Conservation (phyloP, 306 rosid genomes). For the Mucuna pruriens region DNA sequence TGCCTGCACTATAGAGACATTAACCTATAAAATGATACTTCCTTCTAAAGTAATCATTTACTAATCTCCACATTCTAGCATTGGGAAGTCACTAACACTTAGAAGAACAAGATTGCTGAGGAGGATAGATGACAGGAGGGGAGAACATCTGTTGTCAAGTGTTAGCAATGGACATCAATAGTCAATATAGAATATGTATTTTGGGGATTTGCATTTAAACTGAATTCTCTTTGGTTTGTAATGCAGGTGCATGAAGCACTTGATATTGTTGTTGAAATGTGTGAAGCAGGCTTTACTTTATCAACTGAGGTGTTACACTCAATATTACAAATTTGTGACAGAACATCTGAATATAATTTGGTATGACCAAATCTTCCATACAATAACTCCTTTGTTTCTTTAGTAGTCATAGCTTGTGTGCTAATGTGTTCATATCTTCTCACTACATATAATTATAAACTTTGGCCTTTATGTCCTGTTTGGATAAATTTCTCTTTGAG, state of each 20-base stretch:
- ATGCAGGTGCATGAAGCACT: conserved; percentile 41
- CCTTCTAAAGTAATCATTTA: neutral
- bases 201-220: neutral
- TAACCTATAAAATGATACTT: neutral
- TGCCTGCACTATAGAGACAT: neutral
- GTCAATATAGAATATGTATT: neutral
- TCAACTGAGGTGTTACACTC: conserved; percentile 52
- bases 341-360: conserved; percentile 59
- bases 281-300: conserved; percentile 57
- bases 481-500: no score
- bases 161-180: neutral
- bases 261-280: conserved; percentile 60
- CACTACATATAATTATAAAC: neutral
- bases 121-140: neutral
- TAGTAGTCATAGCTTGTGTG: neutral
- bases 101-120: neutral
- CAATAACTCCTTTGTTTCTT: conserved; percentile 14
- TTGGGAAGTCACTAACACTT: neutral
- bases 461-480: conserved; percentile 14
- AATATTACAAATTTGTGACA: conserved; percentile 56
- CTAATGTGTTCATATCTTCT: conserved; percentile 2
- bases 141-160: neutral
- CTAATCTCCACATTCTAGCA: neutral
- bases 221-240: conserved; percentile 20
- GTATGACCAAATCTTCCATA: conserved; percentile 45